phyloP scores from a whole-genome alignment of 495 filamentous ascomycete species.

The Parathielavia hyrcaniae region DNA sequence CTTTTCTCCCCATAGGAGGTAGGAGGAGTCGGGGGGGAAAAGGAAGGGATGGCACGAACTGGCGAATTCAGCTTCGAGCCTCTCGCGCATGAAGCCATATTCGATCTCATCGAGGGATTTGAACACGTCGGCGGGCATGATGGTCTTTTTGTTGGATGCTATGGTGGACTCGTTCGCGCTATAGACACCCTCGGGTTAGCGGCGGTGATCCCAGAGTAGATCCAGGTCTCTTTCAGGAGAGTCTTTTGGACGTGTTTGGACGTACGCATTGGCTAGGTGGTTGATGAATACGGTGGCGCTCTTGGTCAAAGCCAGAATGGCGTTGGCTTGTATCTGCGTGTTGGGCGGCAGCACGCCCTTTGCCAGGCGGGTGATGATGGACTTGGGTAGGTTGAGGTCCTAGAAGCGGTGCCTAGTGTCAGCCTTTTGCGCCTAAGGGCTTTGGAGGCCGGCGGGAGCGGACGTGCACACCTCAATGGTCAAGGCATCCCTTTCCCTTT shows the following conservation, averaged over 20 bases:
- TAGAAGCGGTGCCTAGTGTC: conserved; percentile 27
- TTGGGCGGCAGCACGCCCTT: conserved; percentile 97
- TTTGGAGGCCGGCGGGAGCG: too few relatives aligned
- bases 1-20: not conserved
- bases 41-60: conserved; percentile 36
- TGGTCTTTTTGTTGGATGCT: conserved; percentile 68
- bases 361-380: conserved; percentile 86
- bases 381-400: conserved; percentile 89
- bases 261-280: conserved; percentile 78
- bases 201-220: not conserved
- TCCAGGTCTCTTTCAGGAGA: not conserved
- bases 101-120: conserved; percentile 76
- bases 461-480: conserved; percentile 38
- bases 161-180: conserved; percentile 74
- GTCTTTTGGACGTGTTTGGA: not conserved
- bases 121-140: conserved; percentile 77
- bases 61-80: conserved; percentile 56
- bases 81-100: conserved; percentile 66
- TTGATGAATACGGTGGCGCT: conserved; percentile 91
- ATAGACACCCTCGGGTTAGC: not conserved
- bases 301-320: conserved; percentile 83
- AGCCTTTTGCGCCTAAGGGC: not conserved
- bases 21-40: not conserved
- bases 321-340: conserved; percentile 90
- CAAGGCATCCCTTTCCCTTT: conserved; percentile 28